These are phyloP conservation scores for Jaltomata sinuosa DNA, from an alignment of 257 asterid species.

Conservation along the genomic window DNA sequence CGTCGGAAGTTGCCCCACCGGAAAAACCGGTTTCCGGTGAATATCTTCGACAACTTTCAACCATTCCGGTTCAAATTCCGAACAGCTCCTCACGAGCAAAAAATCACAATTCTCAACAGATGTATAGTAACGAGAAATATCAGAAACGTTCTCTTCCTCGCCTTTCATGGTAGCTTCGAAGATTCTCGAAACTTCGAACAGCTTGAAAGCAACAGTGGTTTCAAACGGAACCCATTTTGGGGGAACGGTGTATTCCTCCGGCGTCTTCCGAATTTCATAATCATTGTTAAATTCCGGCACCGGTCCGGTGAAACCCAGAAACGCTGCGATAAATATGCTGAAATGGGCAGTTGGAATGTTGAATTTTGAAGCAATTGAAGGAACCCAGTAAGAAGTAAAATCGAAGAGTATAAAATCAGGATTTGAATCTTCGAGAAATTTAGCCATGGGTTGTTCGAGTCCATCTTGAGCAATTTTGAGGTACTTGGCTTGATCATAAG, in stretches of 20 bases:
- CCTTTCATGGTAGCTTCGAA: background rate
- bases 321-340: slow-evolving; percentile 5
- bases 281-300: background rate
- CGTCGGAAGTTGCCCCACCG: background rate
- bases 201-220: slow-evolving; percentile 13
- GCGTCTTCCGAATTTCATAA: background rate
- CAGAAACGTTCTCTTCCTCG: slow-evolving; percentile 2
- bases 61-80: background rate
- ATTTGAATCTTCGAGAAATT: slow-evolving; percentile 5
- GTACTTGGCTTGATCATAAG: slow-evolving; percentile 18
- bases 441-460: slow-evolving; percentile 9
- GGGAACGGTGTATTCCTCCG: slow-evolving; percentile 15
- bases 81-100: slow-evolving; percentile 7
- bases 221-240: slow-evolving; percentile 28
- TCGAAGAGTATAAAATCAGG: slow-evolving; percentile 26
- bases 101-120: background rate
- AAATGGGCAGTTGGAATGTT: background rate
- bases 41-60: background rate
- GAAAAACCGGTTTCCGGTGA: background rate
- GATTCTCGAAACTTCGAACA: slow-evolving; percentile 9
- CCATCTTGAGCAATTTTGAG: slow-evolving; percentile 24
- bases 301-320: slow-evolving; percentile 5
- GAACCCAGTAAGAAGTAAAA: slow-evolving; percentile 20
- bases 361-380: slow-evolving; percentile 7
- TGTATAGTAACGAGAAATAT: background rate